Base-by-base conservation (phyloP, 2,329 filamentous ascomycete genomes). In the Ophiocordyceps camponoti-leonardi region DNA sequence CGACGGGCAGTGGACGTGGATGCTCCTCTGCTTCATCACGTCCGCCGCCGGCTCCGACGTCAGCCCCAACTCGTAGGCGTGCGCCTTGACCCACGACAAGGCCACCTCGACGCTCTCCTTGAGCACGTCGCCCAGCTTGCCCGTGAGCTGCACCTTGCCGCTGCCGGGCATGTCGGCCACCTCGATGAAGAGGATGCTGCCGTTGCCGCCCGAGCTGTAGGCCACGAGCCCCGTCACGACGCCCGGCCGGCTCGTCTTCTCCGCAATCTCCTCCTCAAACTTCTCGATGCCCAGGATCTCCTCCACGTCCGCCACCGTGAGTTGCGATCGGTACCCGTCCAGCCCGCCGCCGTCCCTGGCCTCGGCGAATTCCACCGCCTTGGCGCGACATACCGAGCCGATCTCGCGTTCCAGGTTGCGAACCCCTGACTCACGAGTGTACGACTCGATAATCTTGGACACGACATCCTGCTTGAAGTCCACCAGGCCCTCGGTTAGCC, bases 71-170 rank as follows among this genome's bases (percentile, higher is more conserved):
- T 94, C 86, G 56, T 83, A 95, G 3, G 90, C 88, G 61, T 98
- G 90, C 4, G 86, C 85, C 63, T 95, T 95, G 44, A 98, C 92
- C 92, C 92, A 98, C 16, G 83, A 90, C 31, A 96, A 72, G 12
- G 92, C 92, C 19, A 98, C 92, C 62, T 96, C 90, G 40, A 96
- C 92, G 50, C 82, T 90, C 64, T 98, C 92, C 65, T 96, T 96
- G 48, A 98, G 77, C 28, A 98, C 92, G 54, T 95, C 88, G 51
- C 92, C 92, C 7, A 98, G 78, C 61, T 94, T 96, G 49, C 92
- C 92, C 1, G 92, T 98, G 23, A 98, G 78, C 65, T 96, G 92
- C 33, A 98, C 86, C 45, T 83, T 81, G 31, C 92, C 92, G 47
- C 77, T 81, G 41, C 92, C 92, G 0, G 92, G 92, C 87, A 96